Evolutionary conservation across 1,139 yeast species (phyloP).

Genomic region (Pichia sp.): DNA sequence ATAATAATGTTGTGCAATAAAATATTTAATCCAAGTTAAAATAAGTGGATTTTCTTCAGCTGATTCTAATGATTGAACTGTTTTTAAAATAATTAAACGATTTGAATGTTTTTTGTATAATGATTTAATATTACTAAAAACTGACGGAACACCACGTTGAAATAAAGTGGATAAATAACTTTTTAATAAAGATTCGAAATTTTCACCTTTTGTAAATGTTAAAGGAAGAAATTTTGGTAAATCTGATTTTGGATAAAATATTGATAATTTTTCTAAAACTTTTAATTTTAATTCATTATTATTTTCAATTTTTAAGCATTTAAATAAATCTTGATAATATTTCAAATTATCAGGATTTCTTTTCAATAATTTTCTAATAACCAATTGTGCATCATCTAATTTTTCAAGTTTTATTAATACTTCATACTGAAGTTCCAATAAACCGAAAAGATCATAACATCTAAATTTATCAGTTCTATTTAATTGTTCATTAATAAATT

Average conservation of each 20-base stretch:
- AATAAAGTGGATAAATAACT: slow-evolving; percentile 58
- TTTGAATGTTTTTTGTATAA: slow-evolving; percentile 54
- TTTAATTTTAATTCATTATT: slow-evolving; percentile 38
- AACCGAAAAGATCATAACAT: slow-evolving; percentile 13
- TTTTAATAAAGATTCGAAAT: slow-evolving; percentile 41
- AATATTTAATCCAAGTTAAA: slow-evolving; percentile 72
- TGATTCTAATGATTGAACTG: slow-evolving; percentile 43
- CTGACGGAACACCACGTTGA: slow-evolving; percentile 81
- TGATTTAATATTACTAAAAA: slow-evolving; percentile 81
- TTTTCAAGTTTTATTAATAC: slow-evolving; percentile 38
- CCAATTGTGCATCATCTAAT: slow-evolving; percentile 56
- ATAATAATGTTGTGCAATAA: slow-evolving; percentile 75
- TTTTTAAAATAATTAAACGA: slow-evolving; percentile 42
- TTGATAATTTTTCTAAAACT: slow-evolving; percentile 57
- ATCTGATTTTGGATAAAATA: slow-evolving; percentile 78
- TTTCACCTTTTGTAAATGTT: slow-evolving; percentile 57
- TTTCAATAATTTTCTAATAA: slow-evolving; percentile 65
- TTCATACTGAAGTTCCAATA: slow-evolving; percentile 62
- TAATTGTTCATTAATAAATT: slow-evolving; percentile 41
- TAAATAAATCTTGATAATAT: slow-evolving; percentile 64
- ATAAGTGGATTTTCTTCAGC: slow-evolving; percentile 43
- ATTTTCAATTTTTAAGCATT: slow-evolving; percentile 42
- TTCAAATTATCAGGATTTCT: slow-evolving; percentile 78
- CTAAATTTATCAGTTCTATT: slow-evolving; percentile 10
- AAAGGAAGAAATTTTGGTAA: slow-evolving; percentile 76